These are phyloP conservation scores for Neoscytalidium dimidiatum DNA, from an alignment of 2,329 filamentous ascomycete genomes.

Conservation along the genomic window DNA sequence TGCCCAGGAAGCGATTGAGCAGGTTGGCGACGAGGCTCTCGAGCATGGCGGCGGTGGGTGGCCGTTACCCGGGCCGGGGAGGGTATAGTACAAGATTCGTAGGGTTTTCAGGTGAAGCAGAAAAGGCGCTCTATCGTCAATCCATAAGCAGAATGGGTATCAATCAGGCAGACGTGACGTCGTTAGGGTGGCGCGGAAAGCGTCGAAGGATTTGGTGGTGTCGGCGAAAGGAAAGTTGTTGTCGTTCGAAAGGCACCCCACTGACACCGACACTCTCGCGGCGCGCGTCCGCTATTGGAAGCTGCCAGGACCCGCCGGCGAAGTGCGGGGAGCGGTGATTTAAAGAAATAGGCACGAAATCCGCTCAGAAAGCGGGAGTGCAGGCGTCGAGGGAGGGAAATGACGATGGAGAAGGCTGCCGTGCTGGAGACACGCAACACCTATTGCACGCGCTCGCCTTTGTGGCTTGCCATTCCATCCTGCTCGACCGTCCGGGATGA, in stretches of 20 bases:
- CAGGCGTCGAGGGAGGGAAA: neutral
- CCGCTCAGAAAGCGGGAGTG: neutral
- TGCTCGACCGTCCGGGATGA: slow-evolving; percentile 8
- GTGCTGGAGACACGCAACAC: slow-evolving; percentile 6
- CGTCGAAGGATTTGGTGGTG: slow-evolving; percentile 12
- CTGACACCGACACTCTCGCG: slow-evolving; percentile 11
- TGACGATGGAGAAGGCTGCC: neutral
- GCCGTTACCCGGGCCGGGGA: slow-evolving; percentile 74
- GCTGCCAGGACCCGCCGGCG: slow-evolving; percentile 1
- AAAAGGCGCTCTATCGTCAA: slow-evolving; percentile 14
- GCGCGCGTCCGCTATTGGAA: slow-evolving; percentile 3
- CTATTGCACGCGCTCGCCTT: slow-evolving; percentile 10
- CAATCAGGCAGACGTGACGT: slow-evolving; percentile 19
- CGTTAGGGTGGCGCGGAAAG: slow-evolving; percentile 16
- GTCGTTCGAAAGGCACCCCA: slow-evolving; percentile 1
- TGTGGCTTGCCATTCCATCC: slow-evolving; percentile 9
- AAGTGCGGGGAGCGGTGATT: neutral
- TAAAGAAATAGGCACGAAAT: neutral
- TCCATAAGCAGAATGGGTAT: slow-evolving; percentile 19
- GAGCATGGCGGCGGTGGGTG: slow-evolving; percentile 71
- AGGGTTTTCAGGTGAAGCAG: neutral
- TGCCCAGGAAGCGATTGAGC: slow-evolving; percentile 98
- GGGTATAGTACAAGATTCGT: slow-evolving; percentile 9
- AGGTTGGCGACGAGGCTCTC: slow-evolving; percentile 95
- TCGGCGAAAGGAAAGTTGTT: slow-evolving; percentile 13